These are phyloP conservation scores for Suillus variegatus DNA, from an alignment of 768 basidiomycete genomes.

Conservation along the genomic window DNA sequence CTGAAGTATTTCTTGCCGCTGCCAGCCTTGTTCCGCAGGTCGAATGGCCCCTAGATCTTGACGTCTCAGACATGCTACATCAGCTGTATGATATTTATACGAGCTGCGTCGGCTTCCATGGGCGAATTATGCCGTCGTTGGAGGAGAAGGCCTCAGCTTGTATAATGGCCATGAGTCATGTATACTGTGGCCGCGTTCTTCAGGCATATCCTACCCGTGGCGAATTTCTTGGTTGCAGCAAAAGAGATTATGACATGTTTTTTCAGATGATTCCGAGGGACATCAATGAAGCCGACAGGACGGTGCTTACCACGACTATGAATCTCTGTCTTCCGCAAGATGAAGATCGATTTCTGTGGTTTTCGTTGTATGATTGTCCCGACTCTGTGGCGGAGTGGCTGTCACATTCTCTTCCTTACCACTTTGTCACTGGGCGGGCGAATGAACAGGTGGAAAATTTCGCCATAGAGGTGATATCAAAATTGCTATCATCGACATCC, in stretches of 20 bases:
- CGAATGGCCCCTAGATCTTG: background rate
- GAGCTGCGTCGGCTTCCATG: background rate
- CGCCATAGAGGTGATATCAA: background rate
- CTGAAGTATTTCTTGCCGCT: background rate
- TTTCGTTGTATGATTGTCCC: background rate
- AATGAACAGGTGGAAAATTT: background rate
- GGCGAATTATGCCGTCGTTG: background rate
- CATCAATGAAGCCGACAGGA: rapidly evolving
- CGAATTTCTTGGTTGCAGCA: background rate
- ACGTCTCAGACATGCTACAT: background rate
- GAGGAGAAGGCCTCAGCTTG: background rate
- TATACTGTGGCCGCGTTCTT: background rate
- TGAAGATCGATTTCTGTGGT: background rate
- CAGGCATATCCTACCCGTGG: background rate
- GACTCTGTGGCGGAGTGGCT: background rate
- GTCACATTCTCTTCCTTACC: background rate
- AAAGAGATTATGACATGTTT: background rate
- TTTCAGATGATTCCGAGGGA: rapidly evolving
- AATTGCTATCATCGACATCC: background rate
- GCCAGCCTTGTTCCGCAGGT: background rate
- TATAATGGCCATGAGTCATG: background rate
- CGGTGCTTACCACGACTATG: background rate
- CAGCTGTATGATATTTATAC: background rate
- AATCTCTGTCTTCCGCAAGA: background rate
- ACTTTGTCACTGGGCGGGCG: background rate